Base-by-base conservation (phyloP, 192 early-diverging fungal genomes). In the Obelidium mucronatum region DNA sequence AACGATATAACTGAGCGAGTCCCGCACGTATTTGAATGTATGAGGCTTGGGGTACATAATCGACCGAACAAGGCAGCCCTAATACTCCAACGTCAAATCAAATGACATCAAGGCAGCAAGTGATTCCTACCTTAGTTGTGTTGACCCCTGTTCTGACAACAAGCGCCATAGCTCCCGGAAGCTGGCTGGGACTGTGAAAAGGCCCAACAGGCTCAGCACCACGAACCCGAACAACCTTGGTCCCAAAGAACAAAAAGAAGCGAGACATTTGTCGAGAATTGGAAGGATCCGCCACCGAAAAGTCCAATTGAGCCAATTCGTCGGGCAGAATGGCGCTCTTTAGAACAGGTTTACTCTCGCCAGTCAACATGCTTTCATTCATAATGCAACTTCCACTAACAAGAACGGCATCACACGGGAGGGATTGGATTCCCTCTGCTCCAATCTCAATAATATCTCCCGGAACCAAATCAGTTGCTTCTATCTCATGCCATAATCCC, bases 281-380 rank as follows among this genome's bases (percentile, higher is more conserved):
- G 34, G 91, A 89, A 0, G 92, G 90, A 36, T 89, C 84, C 24
- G 90, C 90, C 24, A 75, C 75, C 59, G 77, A 76, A 53, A 94
- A 79, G 78, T 94, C 91, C 73, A 96, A 28, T 22, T 82, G 78
- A 22, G 80, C 79, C 40, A 95, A 77, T 2, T 92, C 89, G 1
- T 70, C 68, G 40, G 89, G 90, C 2, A 84, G 87, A 17, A 96
- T 90, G 0, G 96, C 92, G 1, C 84, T 83, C 78, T 99, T 99
- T 33, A 94, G 94, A 22, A 99, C 94, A 0, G 96, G 96, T 2
- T 98, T 86, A 44, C 93, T 95, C 78, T 99, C 98, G 60, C 98
- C 98, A 0, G 98, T 99, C 17, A 99, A 86, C 96, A 99, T 97
- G 77, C 82, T 93, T 83, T 98, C 98, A 85, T 98, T 98, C 39